Conservation (phyloP, 352 stramenopile genomes). For the Phytophthora macrochlamydospora region DNA sequence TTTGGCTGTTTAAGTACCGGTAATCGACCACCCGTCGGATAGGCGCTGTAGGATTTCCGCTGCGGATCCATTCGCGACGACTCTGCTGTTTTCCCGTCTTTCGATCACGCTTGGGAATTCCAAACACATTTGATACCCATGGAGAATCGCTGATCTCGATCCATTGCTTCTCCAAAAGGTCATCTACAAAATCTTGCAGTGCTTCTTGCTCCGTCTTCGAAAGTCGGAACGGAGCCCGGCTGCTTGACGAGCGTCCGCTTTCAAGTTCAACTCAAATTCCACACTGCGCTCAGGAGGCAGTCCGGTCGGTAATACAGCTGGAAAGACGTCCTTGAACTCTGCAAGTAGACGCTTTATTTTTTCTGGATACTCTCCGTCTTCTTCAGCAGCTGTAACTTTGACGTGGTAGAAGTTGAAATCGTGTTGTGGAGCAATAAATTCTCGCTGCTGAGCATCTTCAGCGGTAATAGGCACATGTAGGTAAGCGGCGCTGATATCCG, state of each 20-base stretch:
- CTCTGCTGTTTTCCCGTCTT: not conserved
- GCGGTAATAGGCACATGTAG: not conserved
- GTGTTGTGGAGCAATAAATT: not conserved
- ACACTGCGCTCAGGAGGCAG: not conserved
- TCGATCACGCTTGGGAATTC: conserved; percentile 3
- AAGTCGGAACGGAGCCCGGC: not conserved
- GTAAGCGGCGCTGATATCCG: not conserved
- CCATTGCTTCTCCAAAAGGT: not conserved
- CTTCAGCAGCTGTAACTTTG: not conserved
- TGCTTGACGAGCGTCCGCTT: not conserved
- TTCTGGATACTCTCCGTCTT: not conserved
- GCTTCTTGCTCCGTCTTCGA: not conserved
- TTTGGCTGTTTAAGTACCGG: conserved; percentile 17
- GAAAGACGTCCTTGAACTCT: not conserved
- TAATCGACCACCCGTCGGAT: conserved; percentile 20
- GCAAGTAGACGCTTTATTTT: not conserved
- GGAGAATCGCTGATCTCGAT: not conserved
- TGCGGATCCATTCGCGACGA: conserved; percentile 12
- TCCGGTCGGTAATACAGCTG: not conserved
- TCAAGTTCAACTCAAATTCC: conserved; percentile 1
- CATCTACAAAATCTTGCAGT: not conserved
- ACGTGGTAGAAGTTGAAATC: not conserved
- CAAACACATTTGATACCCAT: not conserved
- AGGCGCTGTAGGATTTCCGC: conserved; percentile 8
- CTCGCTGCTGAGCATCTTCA: not conserved